Percentiles rank a stretch among this genome's conserved stretches.
phyloP scores from a whole-genome alignment of 2,329 filamentous ascomycete genomes.

The Boeremia lycopersici region DNA sequence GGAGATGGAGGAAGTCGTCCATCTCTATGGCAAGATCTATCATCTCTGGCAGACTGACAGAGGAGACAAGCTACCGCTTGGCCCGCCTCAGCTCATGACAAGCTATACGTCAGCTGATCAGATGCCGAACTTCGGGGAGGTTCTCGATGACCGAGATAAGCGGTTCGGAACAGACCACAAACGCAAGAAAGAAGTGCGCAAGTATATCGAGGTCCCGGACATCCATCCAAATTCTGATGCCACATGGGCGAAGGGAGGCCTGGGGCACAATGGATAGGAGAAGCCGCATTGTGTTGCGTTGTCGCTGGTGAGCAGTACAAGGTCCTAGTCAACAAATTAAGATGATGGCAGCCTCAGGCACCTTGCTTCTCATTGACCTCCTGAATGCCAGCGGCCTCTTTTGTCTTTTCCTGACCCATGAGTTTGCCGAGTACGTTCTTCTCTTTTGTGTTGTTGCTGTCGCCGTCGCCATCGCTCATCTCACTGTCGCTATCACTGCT shows the following conservation, averaged over 20 bases:
- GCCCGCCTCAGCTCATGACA: conserved; percentile 67
- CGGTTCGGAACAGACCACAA: conserved; percentile 59
- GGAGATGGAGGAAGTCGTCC: conserved; percentile 78
- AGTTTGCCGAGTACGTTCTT: conserved; percentile 46
- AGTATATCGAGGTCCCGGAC: conserved; percentile 58
- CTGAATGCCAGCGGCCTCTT: conserved; percentile 34
- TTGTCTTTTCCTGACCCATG: conserved; percentile 38
- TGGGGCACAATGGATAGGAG: conserved; percentile 15
- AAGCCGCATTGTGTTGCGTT: not conserved
- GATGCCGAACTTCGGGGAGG: conserved; percentile 52
- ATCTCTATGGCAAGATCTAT: conserved; percentile 81
- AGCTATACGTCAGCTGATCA: conserved; percentile 62
- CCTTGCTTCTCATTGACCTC: conserved; percentile 33
- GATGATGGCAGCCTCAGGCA: conserved; percentile 13
- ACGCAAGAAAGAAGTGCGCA: conserved; percentile 60
- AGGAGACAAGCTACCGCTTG: conserved; percentile 68
- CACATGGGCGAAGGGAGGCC: conserved; percentile 50
- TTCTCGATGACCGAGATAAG: conserved; percentile 59
- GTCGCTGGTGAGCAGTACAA: not conserved
- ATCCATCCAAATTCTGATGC: conserved; percentile 57
- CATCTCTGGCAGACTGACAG: conserved; percentile 86
- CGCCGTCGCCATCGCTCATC: conserved; percentile 17
- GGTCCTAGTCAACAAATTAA: not conserved
- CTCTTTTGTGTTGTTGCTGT: conserved; percentile 18
- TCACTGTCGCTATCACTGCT: conserved; percentile 31